phyloP scores from a whole-genome alignment of 805 yeast species.

The Phaffomyces antillensis region DNA sequence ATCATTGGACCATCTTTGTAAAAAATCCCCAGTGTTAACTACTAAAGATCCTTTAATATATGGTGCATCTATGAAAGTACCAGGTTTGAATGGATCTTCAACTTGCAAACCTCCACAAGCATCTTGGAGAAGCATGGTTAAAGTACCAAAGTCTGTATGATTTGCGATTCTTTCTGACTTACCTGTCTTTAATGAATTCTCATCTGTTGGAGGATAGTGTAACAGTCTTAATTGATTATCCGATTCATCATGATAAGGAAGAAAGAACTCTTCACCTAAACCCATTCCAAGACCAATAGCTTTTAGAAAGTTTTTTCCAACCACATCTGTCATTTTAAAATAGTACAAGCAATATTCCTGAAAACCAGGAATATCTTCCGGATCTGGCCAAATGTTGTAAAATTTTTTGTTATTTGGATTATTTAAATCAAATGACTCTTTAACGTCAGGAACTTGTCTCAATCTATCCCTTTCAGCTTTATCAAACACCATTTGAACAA shows the following conservation, averaged over 20 bases:
- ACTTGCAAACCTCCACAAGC: conserved; percentile 22
- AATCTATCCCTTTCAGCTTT: conserved; percentile 12
- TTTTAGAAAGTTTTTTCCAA: conserved; percentile 13
- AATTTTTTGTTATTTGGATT: conserved; percentile 13
- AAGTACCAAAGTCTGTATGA: conserved; percentile 23
- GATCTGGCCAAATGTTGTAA: conserved; percentile 24
- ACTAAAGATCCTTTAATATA: conserved; percentile 15
- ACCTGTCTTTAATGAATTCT: conserved; percentile 10
- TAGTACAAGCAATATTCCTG: conserved; percentile 17
- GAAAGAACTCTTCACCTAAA: conserved; percentile 16
- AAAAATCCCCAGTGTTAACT: conserved; percentile 20
- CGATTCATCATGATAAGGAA: conserved; percentile 17
- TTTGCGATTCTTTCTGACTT: conserved; percentile 23
- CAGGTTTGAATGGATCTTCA: conserved; percentile 15
- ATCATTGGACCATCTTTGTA: conserved; percentile 23
- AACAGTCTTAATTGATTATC: conserved; percentile 20
- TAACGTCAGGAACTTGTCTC: conserved; percentile 22
- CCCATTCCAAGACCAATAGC: conserved; percentile 22
- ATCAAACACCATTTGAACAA: conserved; percentile 23
- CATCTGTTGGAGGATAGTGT: conserved; percentile 22
- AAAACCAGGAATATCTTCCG: conserved; percentile 19
- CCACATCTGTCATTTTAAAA: conserved; percentile 11
- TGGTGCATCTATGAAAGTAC: conserved; percentile 17
- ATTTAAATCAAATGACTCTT: conserved; percentile 24
- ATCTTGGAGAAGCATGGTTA: conserved; percentile 23